Percentiles rank a stretch among this genome's conserved stretches.
Conservation (phyloP, 192 early-diverging fungal genomes). For the Coemansia aciculifera region DNA sequence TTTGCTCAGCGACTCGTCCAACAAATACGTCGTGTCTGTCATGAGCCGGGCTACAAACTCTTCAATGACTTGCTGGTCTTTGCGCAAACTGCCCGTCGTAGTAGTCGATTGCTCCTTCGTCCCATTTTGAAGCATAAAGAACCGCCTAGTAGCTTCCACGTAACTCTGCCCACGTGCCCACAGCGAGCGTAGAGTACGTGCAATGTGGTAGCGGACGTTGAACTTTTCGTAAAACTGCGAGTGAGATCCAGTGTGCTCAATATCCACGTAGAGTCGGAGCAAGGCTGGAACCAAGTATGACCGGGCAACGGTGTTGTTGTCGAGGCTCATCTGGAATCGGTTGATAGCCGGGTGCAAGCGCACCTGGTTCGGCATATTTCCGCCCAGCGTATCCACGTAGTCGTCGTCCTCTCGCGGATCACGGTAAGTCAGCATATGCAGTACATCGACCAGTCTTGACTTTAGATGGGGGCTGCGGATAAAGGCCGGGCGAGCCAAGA, state of each 20-base stretch:
- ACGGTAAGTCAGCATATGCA: slow-evolving; percentile 48
- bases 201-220: slow-evolving; percentile 95
- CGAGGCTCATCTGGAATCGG: slow-evolving; percentile 58
- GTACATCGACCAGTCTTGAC: slow-evolving; percentile 88
- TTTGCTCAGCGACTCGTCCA: slow-evolving; percentile 91
- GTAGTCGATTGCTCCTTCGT: background rate
- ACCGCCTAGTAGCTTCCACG: slow-evolving; percentile 33
- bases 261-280: slow-evolving; percentile 94
- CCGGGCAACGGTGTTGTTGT: slow-evolving; percentile 74
- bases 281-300: slow-evolving; percentile 77
- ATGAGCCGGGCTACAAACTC: slow-evolving; percentile 89
- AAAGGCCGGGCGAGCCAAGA: slow-evolving; percentile 74
- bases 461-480: slow-evolving; percentile 96
- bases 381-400: slow-evolving; percentile 72
- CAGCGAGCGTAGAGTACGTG: slow-evolving; percentile 77
- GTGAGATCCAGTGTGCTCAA: slow-evolving; percentile 89
- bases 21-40: slow-evolving; percentile 92
- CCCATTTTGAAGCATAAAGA: slow-evolving; percentile 32
- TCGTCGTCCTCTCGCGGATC: slow-evolving; percentile 42
- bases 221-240: slow-evolving; percentile 99
- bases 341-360: slow-evolving; percentile 62
- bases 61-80: slow-evolving; percentile 51
- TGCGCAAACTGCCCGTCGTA: slow-evolving; percentile 29
- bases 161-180: slow-evolving; percentile 43
- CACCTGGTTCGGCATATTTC: slow-evolving; percentile 65